Evolutionary conservation across 768 basidiomycete species (phyloP).

Genomic region (Suillus spraguei): DNA sequence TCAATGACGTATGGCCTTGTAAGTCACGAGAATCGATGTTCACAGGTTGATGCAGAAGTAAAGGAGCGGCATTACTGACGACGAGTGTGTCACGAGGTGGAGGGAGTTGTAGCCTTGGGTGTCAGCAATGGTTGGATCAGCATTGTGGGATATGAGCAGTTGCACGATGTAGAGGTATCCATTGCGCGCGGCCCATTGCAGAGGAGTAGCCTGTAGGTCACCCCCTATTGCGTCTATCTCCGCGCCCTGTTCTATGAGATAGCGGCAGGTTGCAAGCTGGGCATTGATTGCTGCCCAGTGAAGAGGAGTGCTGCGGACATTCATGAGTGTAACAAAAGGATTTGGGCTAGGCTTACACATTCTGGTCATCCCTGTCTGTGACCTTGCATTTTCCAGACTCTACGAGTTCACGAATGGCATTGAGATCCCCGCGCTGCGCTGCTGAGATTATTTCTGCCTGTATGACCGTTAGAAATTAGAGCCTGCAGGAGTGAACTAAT

Average conservation of each 20-base stretch:
- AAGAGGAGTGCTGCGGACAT: conserved; percentile 62
- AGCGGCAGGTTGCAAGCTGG: conserved; percentile 85
- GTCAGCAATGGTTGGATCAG: conserved; percentile 91
- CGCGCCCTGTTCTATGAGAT: conserved; percentile 88
- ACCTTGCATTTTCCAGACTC: conserved; percentile 70
- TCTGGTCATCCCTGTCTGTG: conserved; percentile 84
- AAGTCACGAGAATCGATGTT: conserved; percentile 88
- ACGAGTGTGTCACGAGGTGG: conserved; percentile 94
- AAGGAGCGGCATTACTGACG: conserved; percentile 90
- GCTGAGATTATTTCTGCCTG: conserved; percentile 78
- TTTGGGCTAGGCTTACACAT: conserved; percentile 48
- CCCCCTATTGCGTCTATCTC: conserved; percentile 95
- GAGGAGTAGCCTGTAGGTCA: conserved; percentile 90
- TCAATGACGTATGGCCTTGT: conserved; percentile 91
- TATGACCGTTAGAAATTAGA: conserved; percentile 11
- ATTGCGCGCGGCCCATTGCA: conserved; percentile 98
- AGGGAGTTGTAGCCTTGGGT: conserved; percentile 96
- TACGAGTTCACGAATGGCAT: conserved; percentile 62
- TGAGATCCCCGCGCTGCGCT: conserved; percentile 85
- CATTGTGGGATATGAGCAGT: conserved; percentile 83
- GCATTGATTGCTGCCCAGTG: conserved; percentile 99
- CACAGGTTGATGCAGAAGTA: conserved; percentile 94
- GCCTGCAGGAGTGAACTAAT: conserved; percentile 3
- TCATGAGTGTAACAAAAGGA: conserved; percentile 8
- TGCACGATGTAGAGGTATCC: conserved; percentile 97